Evolutionary conservation across 768 basidiomycete species (phyloP).

Genomic region (Sistotremastrum suecicum): DNA sequence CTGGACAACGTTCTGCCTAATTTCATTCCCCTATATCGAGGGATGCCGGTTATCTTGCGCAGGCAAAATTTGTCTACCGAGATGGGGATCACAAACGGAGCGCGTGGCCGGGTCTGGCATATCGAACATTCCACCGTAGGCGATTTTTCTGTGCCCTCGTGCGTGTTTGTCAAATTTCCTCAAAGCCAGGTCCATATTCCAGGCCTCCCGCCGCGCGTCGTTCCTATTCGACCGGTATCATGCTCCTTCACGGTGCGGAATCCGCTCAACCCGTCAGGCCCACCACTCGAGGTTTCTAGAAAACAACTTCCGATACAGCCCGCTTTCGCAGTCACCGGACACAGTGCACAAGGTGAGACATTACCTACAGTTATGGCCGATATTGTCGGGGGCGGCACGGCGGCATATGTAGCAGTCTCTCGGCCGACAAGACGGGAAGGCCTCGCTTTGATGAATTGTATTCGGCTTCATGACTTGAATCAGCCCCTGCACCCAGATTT

Average conservation of each 20-base stretch:
- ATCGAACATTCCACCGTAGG: neutral
- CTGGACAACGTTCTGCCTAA: conserved; percentile 7
- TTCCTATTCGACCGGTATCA: conserved; percentile 8
- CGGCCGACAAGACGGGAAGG: conserved; percentile 10
- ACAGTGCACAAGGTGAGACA: conserved; percentile 20
- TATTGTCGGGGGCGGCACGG: conserved; percentile 13
- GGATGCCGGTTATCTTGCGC: conserved; percentile 19
- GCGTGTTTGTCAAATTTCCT: conserved; percentile 10
- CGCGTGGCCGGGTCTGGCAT: conserved; percentile 12
- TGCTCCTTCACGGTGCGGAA: conserved; percentile 4
- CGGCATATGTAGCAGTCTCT: conserved; percentile 19
- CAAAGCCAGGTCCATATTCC: conserved; percentile 8
- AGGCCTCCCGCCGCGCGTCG: conserved; percentile 8
- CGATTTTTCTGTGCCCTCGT: too few relatives aligned
- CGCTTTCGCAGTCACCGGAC: conserved; percentile 18
- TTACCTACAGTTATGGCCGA: conserved; percentile 11
- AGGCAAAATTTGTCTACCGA: conserved; percentile 16
- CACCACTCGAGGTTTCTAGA: too few relatives aligned
- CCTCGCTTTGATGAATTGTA: conserved; percentile 10
- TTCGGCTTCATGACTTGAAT: conserved; percentile 14
- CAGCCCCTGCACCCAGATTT: too few relatives aligned
- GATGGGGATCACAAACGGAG: conserved; percentile 17
- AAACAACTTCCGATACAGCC: conserved; percentile 15
- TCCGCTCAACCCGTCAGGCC: too few relatives aligned
- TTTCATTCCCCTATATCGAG: conserved; percentile 12